Evolutionary conservation across 108 stramenopile species (phyloP).

Genomic region (Skeletonema tropicum): DNA sequence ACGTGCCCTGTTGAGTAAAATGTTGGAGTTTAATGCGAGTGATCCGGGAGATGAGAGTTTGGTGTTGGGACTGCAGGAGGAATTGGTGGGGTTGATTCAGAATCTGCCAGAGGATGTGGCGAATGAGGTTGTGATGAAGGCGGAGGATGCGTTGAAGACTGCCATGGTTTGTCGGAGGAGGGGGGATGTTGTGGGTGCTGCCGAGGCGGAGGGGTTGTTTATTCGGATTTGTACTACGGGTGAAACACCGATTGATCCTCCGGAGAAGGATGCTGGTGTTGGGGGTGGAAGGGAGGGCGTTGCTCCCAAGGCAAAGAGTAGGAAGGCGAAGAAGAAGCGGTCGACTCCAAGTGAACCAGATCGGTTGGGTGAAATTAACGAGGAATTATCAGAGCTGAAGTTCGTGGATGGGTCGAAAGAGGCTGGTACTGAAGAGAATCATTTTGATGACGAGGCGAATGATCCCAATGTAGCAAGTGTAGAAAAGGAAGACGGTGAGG

Average conservation of each 20-base stretch:
- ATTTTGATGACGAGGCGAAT: neutral
- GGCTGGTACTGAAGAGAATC: neutral
- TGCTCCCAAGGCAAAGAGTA: neutral
- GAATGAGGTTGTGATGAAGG: slow-evolving; percentile 34
- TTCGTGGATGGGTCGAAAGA: neutral
- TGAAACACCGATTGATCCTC: slow-evolving; percentile 30
- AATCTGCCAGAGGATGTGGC: slow-evolving; percentile 41
- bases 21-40: slow-evolving; percentile 46
- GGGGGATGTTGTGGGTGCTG: slow-evolving; percentile 43
- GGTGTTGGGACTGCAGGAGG: slow-evolving; percentile 43
- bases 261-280: neutral
- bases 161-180: slow-evolving; percentile 40
- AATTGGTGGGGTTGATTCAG: slow-evolving; percentile 24
- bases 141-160: slow-evolving; percentile 44
- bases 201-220: slow-evolving; percentile 49
- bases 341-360: neutral
- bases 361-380: neutral
- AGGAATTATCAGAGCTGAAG: neutral
- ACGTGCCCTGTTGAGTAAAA: slow-evolving; percentile 36
- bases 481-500: no score
- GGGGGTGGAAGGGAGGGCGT: neutral
- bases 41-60: slow-evolving; percentile 49
- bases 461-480: neutral
- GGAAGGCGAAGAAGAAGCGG: neutral
- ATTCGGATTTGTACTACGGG: slow-evolving; percentile 52